Conservation (phyloP, 2,329 filamentous ascomycete species). For the Aspergillus sp. region DNA sequence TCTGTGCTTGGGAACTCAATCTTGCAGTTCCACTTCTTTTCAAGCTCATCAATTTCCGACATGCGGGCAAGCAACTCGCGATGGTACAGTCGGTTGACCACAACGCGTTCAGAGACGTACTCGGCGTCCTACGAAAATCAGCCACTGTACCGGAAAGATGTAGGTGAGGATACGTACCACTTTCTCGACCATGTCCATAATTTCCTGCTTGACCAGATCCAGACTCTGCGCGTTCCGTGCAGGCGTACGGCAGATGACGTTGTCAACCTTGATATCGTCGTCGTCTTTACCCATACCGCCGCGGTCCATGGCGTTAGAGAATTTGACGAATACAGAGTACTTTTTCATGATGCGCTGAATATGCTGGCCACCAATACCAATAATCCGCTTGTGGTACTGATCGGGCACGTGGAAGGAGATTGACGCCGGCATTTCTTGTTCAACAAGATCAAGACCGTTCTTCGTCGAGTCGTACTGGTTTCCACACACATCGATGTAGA, state of each 20-base stretch:
- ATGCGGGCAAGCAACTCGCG: slow-evolving; percentile 89
- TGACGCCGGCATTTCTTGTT: slow-evolving; percentile 98
- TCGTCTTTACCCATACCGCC: slow-evolving; percentile 93
- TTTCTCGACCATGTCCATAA: slow-evolving; percentile 98
- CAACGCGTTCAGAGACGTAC: slow-evolving; percentile 91
- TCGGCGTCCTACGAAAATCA: slow-evolving; percentile 73
- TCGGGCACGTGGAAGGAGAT: slow-evolving; percentile 99
- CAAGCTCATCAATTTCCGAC: slow-evolving; percentile 86
- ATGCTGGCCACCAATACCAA: slow-evolving; percentile 96
- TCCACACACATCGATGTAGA: slow-evolving; percentile 97
- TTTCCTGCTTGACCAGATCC: slow-evolving; percentile 97
- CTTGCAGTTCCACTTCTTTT: slow-evolving; percentile 99
- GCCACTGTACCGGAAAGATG: slow-evolving; percentile 3
- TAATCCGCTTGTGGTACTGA: slow-evolving; percentile 99
- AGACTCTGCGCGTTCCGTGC: slow-evolving; percentile 96
- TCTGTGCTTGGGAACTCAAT: slow-evolving; percentile 98
- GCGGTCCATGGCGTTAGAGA: slow-evolving; percentile 98
- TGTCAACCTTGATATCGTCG: slow-evolving; percentile 97
- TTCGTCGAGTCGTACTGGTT: slow-evolving; percentile 92
- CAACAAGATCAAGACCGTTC: slow-evolving; percentile 87
- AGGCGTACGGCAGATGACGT: slow-evolving; percentile 96
- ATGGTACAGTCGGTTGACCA: slow-evolving; percentile 93
- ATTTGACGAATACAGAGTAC: slow-evolving; percentile 99
- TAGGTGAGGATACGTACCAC: slow-evolving; percentile 60
- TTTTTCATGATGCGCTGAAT: slow-evolving; percentile 99